Percentiles rank a stretch among this genome's conserved stretches.
Evolutionary conservation across 331 rosid genomes (phyloP).

Genomic region (Malus hybrid): DNA sequence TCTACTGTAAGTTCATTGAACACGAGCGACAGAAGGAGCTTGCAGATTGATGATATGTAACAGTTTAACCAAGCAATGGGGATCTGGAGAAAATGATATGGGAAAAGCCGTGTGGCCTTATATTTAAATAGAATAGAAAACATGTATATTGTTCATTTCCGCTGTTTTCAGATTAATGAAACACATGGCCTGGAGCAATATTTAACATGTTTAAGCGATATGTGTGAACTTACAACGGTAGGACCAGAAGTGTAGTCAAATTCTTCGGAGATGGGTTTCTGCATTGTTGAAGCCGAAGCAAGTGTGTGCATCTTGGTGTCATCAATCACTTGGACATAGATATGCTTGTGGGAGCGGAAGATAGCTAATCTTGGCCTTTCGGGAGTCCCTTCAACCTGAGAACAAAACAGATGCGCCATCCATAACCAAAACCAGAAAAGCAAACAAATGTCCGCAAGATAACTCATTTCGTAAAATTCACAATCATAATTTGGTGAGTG

Average conservation of each 20-base stretch:
- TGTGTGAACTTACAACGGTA: conserved; percentile 57
- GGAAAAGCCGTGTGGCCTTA: neutral
- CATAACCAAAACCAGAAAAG: conserved; percentile 6
- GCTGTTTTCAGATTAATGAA: neutral
- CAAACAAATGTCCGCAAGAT: neutral
- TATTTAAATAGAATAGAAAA: too few species aligned
- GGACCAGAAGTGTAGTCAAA: conserved; percentile 69
- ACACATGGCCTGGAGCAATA: neutral
- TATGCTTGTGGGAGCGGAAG: conserved; percentile 92
- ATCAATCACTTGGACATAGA: conserved; percentile 91
- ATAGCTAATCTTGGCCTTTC: conserved; percentile 92
- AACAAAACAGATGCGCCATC: conserved; percentile 13
- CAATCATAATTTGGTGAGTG: too few species aligned
- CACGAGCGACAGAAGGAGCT: neutral
- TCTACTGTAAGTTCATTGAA: neutral
- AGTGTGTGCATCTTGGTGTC: conserved; percentile 91
- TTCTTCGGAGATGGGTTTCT: conserved; percentile 69
- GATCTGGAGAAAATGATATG: neutral
- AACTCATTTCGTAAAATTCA: too few species aligned
- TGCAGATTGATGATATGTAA: neutral
- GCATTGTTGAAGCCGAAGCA: conserved; percentile 93
- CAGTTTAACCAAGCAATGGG: neutral
- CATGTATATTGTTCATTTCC: neutral
- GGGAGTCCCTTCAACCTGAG: conserved; percentile 87
- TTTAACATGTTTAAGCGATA: neutral